Conservation (phyloP, 2,329 filamentous ascomycete genomes). For the Xylariaceae sp. region DNA sequence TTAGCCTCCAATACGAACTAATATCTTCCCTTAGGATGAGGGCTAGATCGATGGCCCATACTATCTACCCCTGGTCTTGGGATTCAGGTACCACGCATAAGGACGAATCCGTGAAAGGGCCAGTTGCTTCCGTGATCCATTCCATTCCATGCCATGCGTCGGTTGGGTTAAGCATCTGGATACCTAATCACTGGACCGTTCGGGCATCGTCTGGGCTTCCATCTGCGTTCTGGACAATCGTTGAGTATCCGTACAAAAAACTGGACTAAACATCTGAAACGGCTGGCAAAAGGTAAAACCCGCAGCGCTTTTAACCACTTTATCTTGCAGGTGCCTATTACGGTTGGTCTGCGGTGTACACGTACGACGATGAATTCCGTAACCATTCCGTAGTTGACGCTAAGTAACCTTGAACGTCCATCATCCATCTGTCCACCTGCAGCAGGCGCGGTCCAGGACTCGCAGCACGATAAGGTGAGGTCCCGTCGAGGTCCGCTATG, state of each 20-base stretch:
- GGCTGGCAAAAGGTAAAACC: too few species aligned
- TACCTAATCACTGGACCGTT: background rate
- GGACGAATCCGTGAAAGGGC: background rate
- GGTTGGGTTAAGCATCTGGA: background rate
- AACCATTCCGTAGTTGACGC: too few species aligned
- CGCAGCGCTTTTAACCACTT: too few species aligned
- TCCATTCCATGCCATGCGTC: background rate
- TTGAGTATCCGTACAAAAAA: background rate
- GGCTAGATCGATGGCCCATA: slow-evolving; percentile 12
- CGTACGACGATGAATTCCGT: too few species aligned
- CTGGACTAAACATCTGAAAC: background rate
- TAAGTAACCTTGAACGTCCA: too few species aligned
- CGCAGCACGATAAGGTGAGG: too few species aligned
- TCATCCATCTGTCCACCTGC: too few species aligned
- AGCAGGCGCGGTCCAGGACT: too few species aligned
- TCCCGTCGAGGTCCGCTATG: too few species aligned
- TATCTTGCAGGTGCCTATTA: too few species aligned
- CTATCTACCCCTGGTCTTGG: slow-evolving; percentile 11
- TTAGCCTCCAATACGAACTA: slow-evolving; percentile 19
- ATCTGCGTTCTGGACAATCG: background rate
- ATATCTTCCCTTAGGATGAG: slow-evolving; percentile 11
- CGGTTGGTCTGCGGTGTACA: too few species aligned
- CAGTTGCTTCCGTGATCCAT: background rate
- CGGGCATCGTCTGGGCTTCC: background rate
- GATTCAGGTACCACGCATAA: slow-evolving; percentile 11